Evolutionary conservation across 179 eudicot species (phyloP).

Genomic region (Actinidia chinensis): DNA sequence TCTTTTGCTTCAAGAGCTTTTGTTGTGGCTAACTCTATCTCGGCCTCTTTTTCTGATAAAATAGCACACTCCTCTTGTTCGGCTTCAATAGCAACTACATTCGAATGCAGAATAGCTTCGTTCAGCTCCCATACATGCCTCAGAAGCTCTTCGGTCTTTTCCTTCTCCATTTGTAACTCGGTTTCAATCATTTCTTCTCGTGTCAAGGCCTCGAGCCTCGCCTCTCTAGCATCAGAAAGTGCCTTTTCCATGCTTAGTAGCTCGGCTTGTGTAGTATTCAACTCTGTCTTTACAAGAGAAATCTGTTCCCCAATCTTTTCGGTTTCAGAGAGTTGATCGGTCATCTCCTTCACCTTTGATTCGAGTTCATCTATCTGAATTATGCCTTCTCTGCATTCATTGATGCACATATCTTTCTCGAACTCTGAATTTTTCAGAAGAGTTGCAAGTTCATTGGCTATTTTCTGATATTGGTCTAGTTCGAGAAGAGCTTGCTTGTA

Average conservation of each 20-base stretch:
- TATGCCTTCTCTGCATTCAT: slow-evolving; percentile 29
- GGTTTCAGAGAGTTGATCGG: slow-evolving; percentile 13
- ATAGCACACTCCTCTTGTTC: not conserved
- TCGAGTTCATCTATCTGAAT: slow-evolving; percentile 26
- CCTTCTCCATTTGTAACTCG: slow-evolving; percentile 5
- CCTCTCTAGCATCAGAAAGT: not conserved
- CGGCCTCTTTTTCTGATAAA: slow-evolving; percentile 12
- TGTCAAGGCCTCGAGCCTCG: slow-evolving; percentile 16
- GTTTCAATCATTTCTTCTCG: slow-evolving; percentile 17
- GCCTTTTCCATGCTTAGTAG: not conserved
- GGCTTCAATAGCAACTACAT: not conserved
- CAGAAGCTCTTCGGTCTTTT: slow-evolving; percentile 5
- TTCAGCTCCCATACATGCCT: not conserved
- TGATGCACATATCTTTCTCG: slow-evolving; percentile 31
- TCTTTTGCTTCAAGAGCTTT: not conserved
- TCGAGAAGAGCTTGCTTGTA: slow-evolving; percentile 32
- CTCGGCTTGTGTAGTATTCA: not conserved
- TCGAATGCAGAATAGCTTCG: not conserved
- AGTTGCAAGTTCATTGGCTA: slow-evolving; percentile 26
- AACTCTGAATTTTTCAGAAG: slow-evolving; percentile 25
- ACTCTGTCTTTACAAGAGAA: not conserved
- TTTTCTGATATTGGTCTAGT: slow-evolving; percentile 23
- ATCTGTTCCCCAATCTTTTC: slow-evolving; percentile 16
- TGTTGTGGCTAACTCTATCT: slow-evolving; percentile 1
- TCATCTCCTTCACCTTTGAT: slow-evolving; percentile 23